Percentiles rank a stretch among this genome's conserved stretches.
phyloP scores from a whole-genome alignment of 2,329 filamentous ascomycete species.

The Myriosclerotinia scirpicola region DNA sequence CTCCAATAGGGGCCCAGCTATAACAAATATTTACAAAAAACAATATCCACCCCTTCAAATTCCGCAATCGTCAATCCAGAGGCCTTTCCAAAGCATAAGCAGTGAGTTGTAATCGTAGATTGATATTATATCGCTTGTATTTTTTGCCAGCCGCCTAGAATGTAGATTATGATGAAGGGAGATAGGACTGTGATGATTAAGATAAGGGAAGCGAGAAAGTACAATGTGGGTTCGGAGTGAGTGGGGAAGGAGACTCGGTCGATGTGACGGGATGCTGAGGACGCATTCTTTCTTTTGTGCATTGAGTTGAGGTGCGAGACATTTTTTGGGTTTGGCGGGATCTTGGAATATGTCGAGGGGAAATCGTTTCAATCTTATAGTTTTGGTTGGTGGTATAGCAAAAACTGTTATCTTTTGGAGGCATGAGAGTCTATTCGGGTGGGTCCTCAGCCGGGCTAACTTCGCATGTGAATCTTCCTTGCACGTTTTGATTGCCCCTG shows the following conservation, averaged over 20 bases:
- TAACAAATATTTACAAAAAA: background rate
- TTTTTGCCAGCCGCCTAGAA: background rate
- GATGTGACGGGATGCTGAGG: background rate
- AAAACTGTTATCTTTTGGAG: background rate
- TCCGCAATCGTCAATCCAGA: background rate
- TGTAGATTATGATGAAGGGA: conserved; percentile 2
- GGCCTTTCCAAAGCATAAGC: background rate
- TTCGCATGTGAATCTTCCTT: conserved; percentile 1
- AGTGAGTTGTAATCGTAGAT: background rate
- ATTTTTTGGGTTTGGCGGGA: background rate
- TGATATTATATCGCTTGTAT: background rate
- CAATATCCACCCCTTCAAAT: conserved; percentile 4
- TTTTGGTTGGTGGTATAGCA: background rate
- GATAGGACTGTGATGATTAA: background rate
- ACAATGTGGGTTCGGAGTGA: background rate
- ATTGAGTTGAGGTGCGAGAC: background rate
- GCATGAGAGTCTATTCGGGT: background rate
- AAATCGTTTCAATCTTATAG: background rate
- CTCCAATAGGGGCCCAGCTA: background rate
- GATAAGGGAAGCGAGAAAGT: background rate
- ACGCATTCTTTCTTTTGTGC: background rate
- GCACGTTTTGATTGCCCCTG: background rate
- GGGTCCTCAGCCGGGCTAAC: background rate
- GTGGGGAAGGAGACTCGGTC: background rate
- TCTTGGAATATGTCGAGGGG: background rate